Percentiles rank a stretch among this genome's conserved stretches.
Evolutionary conservation across 805 yeast species (phyloP).

Genomic region (Wickerhamomyces tratensis): DNA sequence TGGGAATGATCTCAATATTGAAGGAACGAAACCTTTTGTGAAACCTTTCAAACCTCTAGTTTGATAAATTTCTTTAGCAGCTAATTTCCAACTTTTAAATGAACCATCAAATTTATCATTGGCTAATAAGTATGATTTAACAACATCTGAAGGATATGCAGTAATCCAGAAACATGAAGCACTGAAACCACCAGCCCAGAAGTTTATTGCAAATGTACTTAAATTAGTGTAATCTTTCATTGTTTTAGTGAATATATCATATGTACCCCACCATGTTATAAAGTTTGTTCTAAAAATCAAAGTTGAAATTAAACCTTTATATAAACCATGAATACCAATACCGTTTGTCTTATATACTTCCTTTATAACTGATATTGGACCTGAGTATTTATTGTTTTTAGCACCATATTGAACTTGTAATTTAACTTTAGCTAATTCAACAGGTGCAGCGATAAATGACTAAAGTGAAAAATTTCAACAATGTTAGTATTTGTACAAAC

Average conservation of each 20-base stretch:
- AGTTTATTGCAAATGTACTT: slow-evolving; percentile 64
- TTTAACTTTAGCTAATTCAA: slow-evolving; percentile 82
- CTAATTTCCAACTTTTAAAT: slow-evolving; percentile 62
- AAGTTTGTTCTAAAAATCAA: slow-evolving; percentile 83
- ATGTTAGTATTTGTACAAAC: too few species aligned
- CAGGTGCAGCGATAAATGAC: slow-evolving; percentile 91
- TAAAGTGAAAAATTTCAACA: too few species aligned
- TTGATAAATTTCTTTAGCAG: slow-evolving; percentile 57
- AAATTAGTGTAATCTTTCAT: slow-evolving; percentile 55
- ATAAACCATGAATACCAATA: slow-evolving; percentile 59
- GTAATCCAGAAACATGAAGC: slow-evolving; percentile 85
- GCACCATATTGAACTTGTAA: slow-evolving; percentile 87
- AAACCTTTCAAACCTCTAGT: slow-evolving; percentile 62
- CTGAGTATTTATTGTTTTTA: slow-evolving; percentile 51
- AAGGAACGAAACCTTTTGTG: slow-evolving; percentile 73
- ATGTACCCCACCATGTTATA: slow-evolving; percentile 91
- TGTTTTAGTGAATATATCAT: slow-evolving; percentile 66
- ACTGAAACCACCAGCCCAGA: slow-evolving; percentile 87
- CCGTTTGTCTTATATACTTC: slow-evolving; percentile 43
- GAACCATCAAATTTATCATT: slow-evolving; percentile 66
- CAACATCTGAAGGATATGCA: slow-evolving; percentile 85
- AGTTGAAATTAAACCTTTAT: slow-evolving; percentile 77
- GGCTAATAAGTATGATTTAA: slow-evolving; percentile 78
- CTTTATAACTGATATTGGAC: slow-evolving; percentile 70
- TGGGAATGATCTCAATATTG: slow-evolving; percentile 77